These are phyloP conservation scores for Globisporangium cylindrosporum DNA, from an alignment of 352 stramenopile species.

Conservation along the genomic window DNA sequence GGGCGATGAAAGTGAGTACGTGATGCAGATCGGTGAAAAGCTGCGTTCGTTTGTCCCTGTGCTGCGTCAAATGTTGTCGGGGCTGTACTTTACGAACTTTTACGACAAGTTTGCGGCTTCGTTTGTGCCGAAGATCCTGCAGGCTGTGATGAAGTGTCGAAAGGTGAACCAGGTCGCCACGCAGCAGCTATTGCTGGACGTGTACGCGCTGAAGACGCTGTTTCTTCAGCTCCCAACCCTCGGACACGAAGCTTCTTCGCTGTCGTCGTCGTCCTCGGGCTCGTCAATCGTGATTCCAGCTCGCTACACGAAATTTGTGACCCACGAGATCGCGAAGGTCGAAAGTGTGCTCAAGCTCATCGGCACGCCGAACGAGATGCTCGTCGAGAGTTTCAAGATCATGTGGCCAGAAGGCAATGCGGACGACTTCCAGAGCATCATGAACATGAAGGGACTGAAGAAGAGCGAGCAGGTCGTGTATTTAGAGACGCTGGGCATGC, in stretches of 20 bases:
- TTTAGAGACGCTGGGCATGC: constrained; percentile 64
- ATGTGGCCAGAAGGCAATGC: constrained; percentile 94
- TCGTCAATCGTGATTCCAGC: constrained; percentile 65
- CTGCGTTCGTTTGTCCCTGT: constrained; percentile 91
- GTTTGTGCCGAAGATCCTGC: constrained; percentile 91
- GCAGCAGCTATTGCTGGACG: constrained; percentile 98
- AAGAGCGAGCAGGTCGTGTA: constrained; percentile 67
- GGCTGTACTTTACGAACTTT: constrained; percentile 96
- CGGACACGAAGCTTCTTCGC: constrained; percentile 43
- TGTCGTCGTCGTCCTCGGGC: constrained; percentile 37
- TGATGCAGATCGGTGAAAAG: constrained; percentile 92
- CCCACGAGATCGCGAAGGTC: constrained; percentile 93
- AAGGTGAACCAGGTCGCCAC: constrained; percentile 95
- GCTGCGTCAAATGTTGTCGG: constrained; percentile 87
- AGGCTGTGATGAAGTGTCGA: constrained; percentile 88
- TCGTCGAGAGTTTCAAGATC: constrained; percentile 96
- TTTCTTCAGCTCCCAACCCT: constrained; percentile 94
- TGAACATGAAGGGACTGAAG: constrained; percentile 93
- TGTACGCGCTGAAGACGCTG: constrained; percentile 97
- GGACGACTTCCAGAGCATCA: constrained; percentile 93
- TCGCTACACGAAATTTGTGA: constrained; percentile 97
- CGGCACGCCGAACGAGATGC: constrained; percentile 92
- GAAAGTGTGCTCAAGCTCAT: constrained; percentile 98
- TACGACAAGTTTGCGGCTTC: constrained; percentile 96
- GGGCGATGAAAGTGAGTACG: constrained; percentile 95